Conservation (phyloP, 139 green algal species). For the Coelastrella sp. region DNA sequence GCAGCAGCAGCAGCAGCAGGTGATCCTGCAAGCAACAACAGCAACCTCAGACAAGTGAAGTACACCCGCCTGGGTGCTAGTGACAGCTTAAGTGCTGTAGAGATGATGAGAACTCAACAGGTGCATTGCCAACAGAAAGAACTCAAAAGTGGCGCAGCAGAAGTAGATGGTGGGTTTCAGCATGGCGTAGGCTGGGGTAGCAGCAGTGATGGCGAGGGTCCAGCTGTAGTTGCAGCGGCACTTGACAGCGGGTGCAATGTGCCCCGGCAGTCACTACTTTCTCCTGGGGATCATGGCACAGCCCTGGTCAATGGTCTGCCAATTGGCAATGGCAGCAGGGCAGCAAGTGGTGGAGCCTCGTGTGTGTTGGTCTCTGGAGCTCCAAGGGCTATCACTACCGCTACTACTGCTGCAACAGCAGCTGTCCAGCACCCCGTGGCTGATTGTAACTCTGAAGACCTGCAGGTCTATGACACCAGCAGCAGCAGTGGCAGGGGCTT, state of each 20-base stretch:
- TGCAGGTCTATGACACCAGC: neutral
- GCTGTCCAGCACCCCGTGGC: too few relatives aligned
- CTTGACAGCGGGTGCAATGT: too few relatives aligned
- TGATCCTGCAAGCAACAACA: neutral
- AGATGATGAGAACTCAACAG: constrained; percentile 11
- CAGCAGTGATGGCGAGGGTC: neutral
- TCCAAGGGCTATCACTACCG: constrained; percentile 3
- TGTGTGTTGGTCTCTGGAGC: constrained; percentile 5
- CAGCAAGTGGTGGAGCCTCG: neutral
- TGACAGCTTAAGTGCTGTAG: neutral
- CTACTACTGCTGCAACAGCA: too few relatives aligned
- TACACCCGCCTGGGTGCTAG: neutral
- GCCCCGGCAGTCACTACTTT: neutral
- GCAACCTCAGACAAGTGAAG: neutral
- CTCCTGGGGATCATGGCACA: too few relatives aligned
- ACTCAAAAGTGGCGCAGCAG: neutral
- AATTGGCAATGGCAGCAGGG: neutral
- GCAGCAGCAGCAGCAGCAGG: neutral
- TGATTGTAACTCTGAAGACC: too few relatives aligned
- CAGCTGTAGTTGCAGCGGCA: neutral
- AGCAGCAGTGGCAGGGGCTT: neutral
- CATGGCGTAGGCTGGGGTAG: neutral
- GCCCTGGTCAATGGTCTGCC: too few relatives aligned
- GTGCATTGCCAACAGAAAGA: neutral
- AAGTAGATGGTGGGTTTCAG: neutral